phyloP scores from a whole-genome alignment of 2,329 filamentous ascomycete genomes.

The Penicillium sp. region DNA sequence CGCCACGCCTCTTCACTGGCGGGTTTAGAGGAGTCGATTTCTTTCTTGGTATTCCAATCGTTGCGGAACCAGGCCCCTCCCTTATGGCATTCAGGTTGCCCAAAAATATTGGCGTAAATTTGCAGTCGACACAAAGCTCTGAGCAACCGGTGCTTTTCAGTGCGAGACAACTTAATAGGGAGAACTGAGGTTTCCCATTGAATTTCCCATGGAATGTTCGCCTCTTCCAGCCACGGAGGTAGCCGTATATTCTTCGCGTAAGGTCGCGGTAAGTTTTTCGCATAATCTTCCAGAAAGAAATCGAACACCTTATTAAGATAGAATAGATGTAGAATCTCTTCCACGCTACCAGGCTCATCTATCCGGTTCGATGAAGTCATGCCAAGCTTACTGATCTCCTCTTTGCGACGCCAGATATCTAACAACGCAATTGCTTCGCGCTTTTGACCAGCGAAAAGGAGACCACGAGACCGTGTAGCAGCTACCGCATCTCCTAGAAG shows the following conservation, averaged over 20 bases:
- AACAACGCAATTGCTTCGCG: slow-evolving; percentile 18
- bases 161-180: slow-evolving; percentile 10
- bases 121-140: slow-evolving; percentile 23
- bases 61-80: too few species aligned
- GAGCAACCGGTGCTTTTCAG: slow-evolving; percentile 14
- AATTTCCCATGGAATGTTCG: too few species aligned
- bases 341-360: slow-evolving; percentile 1
- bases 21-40: too few species aligned
- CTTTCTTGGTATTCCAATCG: too few species aligned
- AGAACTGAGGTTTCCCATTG: slow-evolving; percentile 1
- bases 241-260: too few species aligned
- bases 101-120: slow-evolving; percentile 18
- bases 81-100: neutral
- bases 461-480: slow-evolving; percentile 20
- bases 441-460: slow-evolving; percentile 4
- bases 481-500: slow-evolving; percentile 19
- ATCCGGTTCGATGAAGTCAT: neutral
- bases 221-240: neutral
- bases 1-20: slow-evolving; percentile 11
- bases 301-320: slow-evolving; percentile 3
- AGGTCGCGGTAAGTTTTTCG: neutral
- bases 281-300: slow-evolving; percentile 12
- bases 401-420: slow-evolving; percentile 18
- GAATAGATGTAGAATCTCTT: slow-evolving; percentile 13
- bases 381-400: slow-evolving; percentile 11